Percentiles rank a stretch among this genome's conserved stretches.
These are phyloP conservation scores for Cladophialophora immunda DNA, from an alignment of 2,329 filamentous ascomycete species.

Conservation along the genomic window DNA sequence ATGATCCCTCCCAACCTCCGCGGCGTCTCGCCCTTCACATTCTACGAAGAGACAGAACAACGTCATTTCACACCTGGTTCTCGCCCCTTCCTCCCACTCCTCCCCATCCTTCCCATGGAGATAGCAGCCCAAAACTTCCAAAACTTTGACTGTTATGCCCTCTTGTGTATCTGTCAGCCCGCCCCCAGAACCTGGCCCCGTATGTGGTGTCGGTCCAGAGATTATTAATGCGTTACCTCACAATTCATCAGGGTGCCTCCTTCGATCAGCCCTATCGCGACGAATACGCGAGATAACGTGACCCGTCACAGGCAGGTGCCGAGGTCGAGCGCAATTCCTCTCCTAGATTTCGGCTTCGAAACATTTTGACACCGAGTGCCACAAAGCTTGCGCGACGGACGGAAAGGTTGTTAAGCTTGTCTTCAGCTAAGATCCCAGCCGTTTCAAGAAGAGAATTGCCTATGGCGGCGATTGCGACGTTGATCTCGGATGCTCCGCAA, in stretches of 20 bases:
- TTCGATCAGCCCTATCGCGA: not conserved
- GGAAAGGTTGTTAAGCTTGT: not conserved
- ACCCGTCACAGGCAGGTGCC: too few relatives aligned
- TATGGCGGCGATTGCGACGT: not conserved
- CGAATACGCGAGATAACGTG: slow-evolving; percentile 21
- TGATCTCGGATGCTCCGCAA: slow-evolving; percentile 12
- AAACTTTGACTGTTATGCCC: not conserved
- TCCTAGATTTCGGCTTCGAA: not conserved
- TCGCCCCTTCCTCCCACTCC: not conserved
- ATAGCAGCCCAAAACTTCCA: slow-evolving; percentile 8
- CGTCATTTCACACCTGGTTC: not conserved
- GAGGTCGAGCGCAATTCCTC: not conserved
- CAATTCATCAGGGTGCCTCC: not conserved
- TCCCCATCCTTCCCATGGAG: slow-evolving; percentile 2
- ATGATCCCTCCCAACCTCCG: not conserved
- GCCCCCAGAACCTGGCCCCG: not conserved
- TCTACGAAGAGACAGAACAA: not conserved
- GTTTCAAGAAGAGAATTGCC: slow-evolving; percentile 1
- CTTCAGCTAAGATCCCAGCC: not conserved
- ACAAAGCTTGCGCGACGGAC: not conserved
- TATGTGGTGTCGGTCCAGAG: not conserved
- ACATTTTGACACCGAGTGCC: not conserved
- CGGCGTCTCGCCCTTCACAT: not conserved
- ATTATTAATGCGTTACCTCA: slow-evolving; percentile 1
- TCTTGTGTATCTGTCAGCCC: not conserved